A percentile compares a stretch with the other conserved stretches of the same genome.
Conservation (phyloP, 495 filamentous ascomycete genomes). For the Penicillium turbatum region DNA sequence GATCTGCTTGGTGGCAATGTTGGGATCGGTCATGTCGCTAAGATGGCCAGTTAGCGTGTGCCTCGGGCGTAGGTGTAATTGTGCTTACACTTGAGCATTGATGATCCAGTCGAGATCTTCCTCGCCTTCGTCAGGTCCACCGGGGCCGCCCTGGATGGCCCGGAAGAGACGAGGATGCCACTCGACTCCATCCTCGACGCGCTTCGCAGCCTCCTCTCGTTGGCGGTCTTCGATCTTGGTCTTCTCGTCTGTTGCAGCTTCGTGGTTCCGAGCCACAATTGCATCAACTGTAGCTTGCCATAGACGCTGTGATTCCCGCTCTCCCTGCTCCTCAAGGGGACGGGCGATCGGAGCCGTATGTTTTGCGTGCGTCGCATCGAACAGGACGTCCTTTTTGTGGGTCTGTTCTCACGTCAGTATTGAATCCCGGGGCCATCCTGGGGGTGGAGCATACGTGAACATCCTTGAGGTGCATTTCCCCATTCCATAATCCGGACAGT, state of each 20-base stretch:
- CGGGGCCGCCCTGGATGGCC: conserved; percentile 63
- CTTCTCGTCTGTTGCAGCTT: conserved; percentile 90
- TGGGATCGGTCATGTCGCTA: conserved; percentile 64
- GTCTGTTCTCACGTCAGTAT: conserved; percentile 51
- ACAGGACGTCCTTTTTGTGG: conserved; percentile 80
- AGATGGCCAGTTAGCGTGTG: conserved; percentile 11
- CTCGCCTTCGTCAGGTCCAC: conserved; percentile 75
- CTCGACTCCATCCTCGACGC: conserved; percentile 75
- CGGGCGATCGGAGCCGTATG: conserved; percentile 71
- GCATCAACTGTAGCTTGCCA: conserved; percentile 80
- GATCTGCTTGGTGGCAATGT: conserved; percentile 79
- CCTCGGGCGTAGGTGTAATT: not conserved
- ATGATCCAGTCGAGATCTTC: conserved; percentile 93
- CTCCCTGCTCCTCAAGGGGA: conserved; percentile 80
- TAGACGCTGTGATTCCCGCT: conserved; percentile 82
- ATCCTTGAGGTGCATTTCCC: conserved; percentile 87
- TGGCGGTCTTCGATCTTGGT: conserved; percentile 89
- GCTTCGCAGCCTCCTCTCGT: conserved; percentile 78
- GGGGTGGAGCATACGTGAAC: conserved; percentile 54
- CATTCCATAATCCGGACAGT: conserved; percentile 87
- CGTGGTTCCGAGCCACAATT: conserved; percentile 78
- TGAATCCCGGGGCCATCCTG: not conserved
- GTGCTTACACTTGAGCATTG: conserved; percentile 73
- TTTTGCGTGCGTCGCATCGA: conserved; percentile 74
- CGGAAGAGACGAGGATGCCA: conserved; percentile 90